Conservation (phyloP, 140 eudicot species). For the Erigeron philadelphicus region DNA sequence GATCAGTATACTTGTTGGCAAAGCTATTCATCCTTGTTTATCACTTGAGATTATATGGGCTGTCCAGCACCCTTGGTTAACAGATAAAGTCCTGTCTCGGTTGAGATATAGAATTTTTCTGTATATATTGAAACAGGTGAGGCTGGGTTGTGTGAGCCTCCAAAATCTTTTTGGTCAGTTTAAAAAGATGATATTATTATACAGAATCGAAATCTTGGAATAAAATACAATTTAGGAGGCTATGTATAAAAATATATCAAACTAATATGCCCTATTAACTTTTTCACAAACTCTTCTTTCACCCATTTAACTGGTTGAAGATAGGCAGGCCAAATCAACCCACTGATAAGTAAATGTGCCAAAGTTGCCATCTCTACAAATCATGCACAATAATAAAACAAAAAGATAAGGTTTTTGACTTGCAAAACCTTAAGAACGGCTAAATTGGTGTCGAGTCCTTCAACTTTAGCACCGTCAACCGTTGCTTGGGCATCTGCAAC, state of each 20-base stretch:
- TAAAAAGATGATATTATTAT: too few relatives aligned
- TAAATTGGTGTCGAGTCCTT: slow-evolving; percentile 86
- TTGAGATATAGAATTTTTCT: neutral
- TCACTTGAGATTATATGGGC: neutral
- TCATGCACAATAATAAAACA: neutral
- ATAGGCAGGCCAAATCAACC: neutral
- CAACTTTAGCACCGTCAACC: slow-evolving; percentile 93
- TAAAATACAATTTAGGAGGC: slow-evolving; percentile 14
- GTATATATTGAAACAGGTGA: neutral
- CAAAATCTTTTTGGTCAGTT: neutral
- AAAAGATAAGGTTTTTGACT: neutral
- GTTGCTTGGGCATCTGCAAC: slow-evolving; percentile 86
- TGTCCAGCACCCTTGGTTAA: neutral
- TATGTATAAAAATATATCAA: neutral
- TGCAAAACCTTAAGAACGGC: slow-evolving; percentile 76
- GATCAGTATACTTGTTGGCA: neutral
- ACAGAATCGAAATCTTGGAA: too few relatives aligned
- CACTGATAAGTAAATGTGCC: neutral
- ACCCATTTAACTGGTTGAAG: neutral
- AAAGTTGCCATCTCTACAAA: neutral
- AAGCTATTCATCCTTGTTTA: neutral
- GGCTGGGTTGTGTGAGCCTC: neutral
- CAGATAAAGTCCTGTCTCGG: neutral
- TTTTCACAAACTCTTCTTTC: neutral
- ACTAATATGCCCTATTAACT: neutral